These are phyloP conservation scores for Mycena sp. DNA, from an alignment of 1,284 basidiomycete genomes.

Conservation along the genomic window DNA sequence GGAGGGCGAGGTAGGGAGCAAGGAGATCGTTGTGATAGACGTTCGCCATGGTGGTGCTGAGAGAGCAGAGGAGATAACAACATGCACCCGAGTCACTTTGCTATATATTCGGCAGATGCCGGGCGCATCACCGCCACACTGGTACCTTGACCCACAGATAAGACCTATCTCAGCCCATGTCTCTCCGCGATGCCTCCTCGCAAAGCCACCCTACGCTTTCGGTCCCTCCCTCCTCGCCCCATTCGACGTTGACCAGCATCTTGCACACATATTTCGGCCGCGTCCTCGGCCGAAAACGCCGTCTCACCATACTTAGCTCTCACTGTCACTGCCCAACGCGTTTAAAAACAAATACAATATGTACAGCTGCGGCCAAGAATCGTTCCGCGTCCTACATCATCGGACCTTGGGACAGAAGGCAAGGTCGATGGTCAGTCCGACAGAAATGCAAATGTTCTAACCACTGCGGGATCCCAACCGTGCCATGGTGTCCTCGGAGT, in stretches of 20 bases:
- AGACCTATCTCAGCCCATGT: too few species aligned
- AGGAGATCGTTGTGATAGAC: slow-evolving; percentile 84
- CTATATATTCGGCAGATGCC: neutral
- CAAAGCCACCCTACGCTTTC: too few species aligned
- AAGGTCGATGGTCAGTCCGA: neutral
- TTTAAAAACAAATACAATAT: too few species aligned
- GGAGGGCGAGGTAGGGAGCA: slow-evolving; percentile 85
- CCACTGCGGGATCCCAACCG: slow-evolving; percentile 75
- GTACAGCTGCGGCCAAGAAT: too few species aligned
- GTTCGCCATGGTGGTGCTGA: slow-evolving; percentile 41
- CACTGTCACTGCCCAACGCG: too few species aligned
- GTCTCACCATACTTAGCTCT: too few species aligned
- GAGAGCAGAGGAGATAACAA: neutral
- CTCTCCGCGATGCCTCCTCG: too few species aligned
- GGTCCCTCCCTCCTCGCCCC: too few species aligned
- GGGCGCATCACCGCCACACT: neutral
- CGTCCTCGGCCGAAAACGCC: too few species aligned
- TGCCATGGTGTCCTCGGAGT: slow-evolving; percentile 79
- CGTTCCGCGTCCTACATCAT: slow-evolving; percentile 43
- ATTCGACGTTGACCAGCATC: too few species aligned
- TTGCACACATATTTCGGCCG: too few species aligned
- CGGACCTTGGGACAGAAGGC: slow-evolving; percentile 45
- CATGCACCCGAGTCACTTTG: neutral
- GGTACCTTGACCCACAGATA: too few species aligned
- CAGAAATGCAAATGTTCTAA: slow-evolving; percentile 47